These are phyloP conservation scores for Tricholoma saponaceum DNA, from an alignment of 768 basidiomycete genomes.

Conservation along the genomic window DNA sequence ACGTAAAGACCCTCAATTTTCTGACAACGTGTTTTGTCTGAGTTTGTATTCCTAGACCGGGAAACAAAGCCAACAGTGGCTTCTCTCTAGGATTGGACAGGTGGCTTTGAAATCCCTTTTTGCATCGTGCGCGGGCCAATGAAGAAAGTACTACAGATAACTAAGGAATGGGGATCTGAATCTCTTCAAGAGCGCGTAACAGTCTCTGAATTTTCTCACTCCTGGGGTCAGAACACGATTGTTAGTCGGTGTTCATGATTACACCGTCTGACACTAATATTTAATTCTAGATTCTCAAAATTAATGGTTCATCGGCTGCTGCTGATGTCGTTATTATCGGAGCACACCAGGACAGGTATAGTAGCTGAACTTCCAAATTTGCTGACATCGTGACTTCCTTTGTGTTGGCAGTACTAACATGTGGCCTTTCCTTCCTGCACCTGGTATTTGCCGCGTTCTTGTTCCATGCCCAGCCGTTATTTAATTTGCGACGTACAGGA, in stretches of 20 bases:
- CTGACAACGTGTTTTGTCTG: constrained; percentile 15
- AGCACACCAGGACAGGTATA: constrained; percentile 82
- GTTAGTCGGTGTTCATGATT: constrained; percentile 32
- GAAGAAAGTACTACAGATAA: constrained; percentile 45
- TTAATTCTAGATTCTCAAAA: constrained; percentile 60
- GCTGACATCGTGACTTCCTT: constrained; percentile 5
- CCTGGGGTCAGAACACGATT: constrained; percentile 84
- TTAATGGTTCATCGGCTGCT: constrained; percentile 62
- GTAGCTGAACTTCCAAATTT: constrained; percentile 7
- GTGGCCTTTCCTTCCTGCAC: constrained; percentile 75
- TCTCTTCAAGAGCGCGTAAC: constrained; percentile 54
- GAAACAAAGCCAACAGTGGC: constrained; percentile 73
- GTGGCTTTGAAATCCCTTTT: constrained; percentile 28
- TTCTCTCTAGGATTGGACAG: constrained; percentile 62
- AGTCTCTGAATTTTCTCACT: constrained; percentile 69
- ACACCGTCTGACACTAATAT: constrained; percentile 7
- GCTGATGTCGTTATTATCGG: constrained; percentile 69
- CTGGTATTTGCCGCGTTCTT: constrained; percentile 43
- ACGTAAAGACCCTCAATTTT: constrained; percentile 40
- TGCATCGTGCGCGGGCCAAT: constrained; percentile 3
- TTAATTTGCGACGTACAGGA: constrained; percentile 28
- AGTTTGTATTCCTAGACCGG: constrained; percentile 51
- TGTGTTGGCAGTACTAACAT: constrained; percentile 52
- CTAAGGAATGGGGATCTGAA: constrained; percentile 53
- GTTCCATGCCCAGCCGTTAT: constrained; percentile 18